These are phyloP conservation scores for Cryphonectria radicalis DNA, from an alignment of 2,329 filamentous ascomycete species.

Conservation along the genomic window DNA sequence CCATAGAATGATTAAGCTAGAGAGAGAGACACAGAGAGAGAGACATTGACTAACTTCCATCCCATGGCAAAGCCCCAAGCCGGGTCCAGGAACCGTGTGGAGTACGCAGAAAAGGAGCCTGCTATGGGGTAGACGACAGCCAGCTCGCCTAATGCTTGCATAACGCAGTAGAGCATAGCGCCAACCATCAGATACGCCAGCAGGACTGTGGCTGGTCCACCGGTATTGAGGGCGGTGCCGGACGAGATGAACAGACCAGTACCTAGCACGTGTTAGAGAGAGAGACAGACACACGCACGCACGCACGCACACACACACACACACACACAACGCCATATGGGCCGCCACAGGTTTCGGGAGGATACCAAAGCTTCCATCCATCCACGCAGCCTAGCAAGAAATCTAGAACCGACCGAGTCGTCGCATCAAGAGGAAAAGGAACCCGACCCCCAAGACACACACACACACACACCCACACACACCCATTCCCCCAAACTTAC, in stretches of 20 bases:
- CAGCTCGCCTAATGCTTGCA: slow-evolving; percentile 89
- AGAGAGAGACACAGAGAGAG: background rate
- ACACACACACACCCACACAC: no score
- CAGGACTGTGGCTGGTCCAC: slow-evolving; percentile 78
- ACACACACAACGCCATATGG: background rate
- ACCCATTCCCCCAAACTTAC: slow-evolving; percentile 43
- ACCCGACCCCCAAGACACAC: no score
- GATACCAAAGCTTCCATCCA: no score
- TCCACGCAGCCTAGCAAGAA: background rate
- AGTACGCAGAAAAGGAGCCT: slow-evolving; percentile 90
- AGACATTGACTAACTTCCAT: slow-evolving; percentile 69
- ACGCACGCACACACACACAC: no score
- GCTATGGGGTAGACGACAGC: slow-evolving; percentile 89
- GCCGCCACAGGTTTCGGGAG: background rate
- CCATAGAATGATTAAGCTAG: background rate
- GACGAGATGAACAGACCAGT: slow-evolving; percentile 89
- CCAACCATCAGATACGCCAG: slow-evolving; percentile 82
- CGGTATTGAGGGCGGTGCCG: slow-evolving; percentile 69
- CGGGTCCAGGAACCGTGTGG: slow-evolving; percentile 88
- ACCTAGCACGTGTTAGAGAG: slow-evolving; percentile 47
- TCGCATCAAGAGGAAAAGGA: no score
- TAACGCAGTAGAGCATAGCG: slow-evolving; percentile 87
- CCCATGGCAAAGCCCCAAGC: slow-evolving; percentile 96
- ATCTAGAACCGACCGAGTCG: no score
- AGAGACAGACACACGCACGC: background rate